phyloP scores from a whole-genome alignment of 2,329 filamentous ascomycete genomes.

The Penicillium sp. region DNA sequence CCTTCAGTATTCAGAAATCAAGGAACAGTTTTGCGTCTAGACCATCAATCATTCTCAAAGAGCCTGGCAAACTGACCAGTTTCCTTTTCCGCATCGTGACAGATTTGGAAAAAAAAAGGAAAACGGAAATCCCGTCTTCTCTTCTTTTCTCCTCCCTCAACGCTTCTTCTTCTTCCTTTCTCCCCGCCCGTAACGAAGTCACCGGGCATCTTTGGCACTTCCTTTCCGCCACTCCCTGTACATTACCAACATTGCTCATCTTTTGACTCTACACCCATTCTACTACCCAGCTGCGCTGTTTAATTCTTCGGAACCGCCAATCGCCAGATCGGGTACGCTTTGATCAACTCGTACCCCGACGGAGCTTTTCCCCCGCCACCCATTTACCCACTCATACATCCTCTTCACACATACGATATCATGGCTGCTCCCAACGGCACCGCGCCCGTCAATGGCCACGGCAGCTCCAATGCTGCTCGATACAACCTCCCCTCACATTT shows the following conservation, averaged over 20 bases:
- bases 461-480: slow-evolving; percentile 74
- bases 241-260: slow-evolving; percentile 14
- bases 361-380: slow-evolving; percentile 17
- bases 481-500: slow-evolving; percentile 88
- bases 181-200: slow-evolving; percentile 7
- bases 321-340: background rate
- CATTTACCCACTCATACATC: background rate
- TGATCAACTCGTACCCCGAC: slow-evolving; percentile 1
- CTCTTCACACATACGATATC: slow-evolving; percentile 27
- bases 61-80: background rate
- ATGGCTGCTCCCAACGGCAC: slow-evolving; percentile 48
- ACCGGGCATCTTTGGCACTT: slow-evolving; percentile 13
- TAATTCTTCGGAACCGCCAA: slow-evolving; percentile 10
- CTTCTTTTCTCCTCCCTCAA: slow-evolving; percentile 1
- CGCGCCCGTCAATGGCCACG: slow-evolving; percentile 53
- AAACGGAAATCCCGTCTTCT: background rate
- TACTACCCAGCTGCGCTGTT: slow-evolving; percentile 23
- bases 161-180: slow-evolving; percentile 10
- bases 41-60: background rate
- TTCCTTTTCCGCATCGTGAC: background rate
- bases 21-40: background rate
- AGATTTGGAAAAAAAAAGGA: slow-evolving; percentile 1
- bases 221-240: slow-evolving; percentile 25
- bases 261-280: slow-evolving; percentile 1
- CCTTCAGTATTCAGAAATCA: too few species aligned